Conservation (phyloP, 129 eudicot genomes). For the carrot (Daucus carota) region DNA sequence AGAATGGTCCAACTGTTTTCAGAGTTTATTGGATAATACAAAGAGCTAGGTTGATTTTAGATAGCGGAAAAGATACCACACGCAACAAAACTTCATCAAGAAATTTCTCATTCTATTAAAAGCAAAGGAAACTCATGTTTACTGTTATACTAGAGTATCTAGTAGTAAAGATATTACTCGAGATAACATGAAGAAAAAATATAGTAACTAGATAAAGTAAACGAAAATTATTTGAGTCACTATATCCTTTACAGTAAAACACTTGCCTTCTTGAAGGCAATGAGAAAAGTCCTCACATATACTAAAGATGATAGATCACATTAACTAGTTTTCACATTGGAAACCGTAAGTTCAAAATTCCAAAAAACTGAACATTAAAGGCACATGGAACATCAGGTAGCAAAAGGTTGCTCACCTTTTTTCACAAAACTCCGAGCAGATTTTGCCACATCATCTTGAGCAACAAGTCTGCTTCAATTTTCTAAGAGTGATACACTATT, state of each 20-base stretch:
- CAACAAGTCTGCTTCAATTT: neutral
- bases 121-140: neutral
- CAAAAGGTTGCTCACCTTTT: neutral
- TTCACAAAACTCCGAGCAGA: neutral
- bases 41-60: neutral
- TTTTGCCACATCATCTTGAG: neutral
- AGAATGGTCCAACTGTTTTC: neutral
- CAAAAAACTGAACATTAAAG: neutral
- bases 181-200: neutral
- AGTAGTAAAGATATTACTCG: neutral
- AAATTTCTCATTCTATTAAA: neutral
- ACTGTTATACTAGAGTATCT: neutral
- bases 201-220: neutral
- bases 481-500: neutral
- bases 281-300: neutral
- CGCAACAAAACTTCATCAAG: neutral
- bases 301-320: neutral
- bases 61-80: neutral
- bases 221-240: neutral
- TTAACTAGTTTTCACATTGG: neutral
- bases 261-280: constrained; percentile 1
- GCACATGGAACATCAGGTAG: neutral
- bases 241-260: neutral
- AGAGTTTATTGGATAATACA: neutral
- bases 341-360: neutral